Base-by-base conservation (phyloP, 495 filamentous ascomycete species). In the Tuber borchii region DNA sequence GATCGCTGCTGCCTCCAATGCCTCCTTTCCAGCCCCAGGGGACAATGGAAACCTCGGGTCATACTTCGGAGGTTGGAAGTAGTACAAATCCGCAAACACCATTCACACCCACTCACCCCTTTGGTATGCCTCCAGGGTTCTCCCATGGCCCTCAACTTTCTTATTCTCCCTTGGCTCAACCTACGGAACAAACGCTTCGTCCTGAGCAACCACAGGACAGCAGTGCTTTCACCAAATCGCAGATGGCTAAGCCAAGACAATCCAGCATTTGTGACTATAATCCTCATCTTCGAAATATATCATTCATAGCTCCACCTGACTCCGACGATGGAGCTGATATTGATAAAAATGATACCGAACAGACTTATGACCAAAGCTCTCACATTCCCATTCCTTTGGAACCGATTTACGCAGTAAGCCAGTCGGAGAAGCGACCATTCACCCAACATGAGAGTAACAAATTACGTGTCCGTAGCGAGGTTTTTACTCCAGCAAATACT, bases 21-120 rank as follows among this genome's bases (percentile, higher is more conserved):
- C 80, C 80, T 37, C 75, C 72, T 19, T 82, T 82, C 34, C 76
- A 76, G 56, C 46, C 80, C 37, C 74, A 77, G 72, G 73, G 77
- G 46, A 26, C 31, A 73, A 69, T 75, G 42, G 72, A 79, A 44
- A 73, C 46, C 51, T 79, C 78, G 40, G 78, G 70, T 43, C 44
- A 79, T 79, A 76, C 77, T 5, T 79, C 78, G n/a, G 78, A 79
- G 61, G 73, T 75, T 7, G 73, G 77, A 17, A 69, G 78, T 69
- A 79, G 78, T 56, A 79, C 78, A 69, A 79, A 79, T 16, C 78
- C 78, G 31, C 78, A 79, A 40, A 79, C 78, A 31, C 78, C 78
- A 42, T 79, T 79, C 69, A 79, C 78, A 37, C 78, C 78, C 39
- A 79, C 78, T 16, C 78, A 79, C 70, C 74, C 78, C 22, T 79